These are phyloP conservation scores for Prunus kanzakura DNA, from an alignment of 306 rosid genomes.

Conservation along the genomic window DNA sequence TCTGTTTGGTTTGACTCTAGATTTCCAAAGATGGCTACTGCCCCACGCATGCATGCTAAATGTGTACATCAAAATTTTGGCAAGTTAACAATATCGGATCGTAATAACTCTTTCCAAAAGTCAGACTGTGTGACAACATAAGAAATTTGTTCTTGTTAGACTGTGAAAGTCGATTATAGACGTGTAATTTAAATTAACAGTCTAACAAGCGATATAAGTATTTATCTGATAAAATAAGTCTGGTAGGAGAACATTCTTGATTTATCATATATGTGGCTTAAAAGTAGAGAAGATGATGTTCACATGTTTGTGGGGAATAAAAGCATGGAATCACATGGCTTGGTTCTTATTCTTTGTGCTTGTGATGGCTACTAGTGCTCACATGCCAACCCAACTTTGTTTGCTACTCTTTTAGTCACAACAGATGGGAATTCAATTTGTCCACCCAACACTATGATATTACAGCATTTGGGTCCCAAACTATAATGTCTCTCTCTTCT, in stretches of 20 bases:
- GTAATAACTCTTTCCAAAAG: neutral
- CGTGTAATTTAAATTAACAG: too few relatives aligned
- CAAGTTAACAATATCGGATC: conserved; percentile 13
- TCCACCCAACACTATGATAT: conserved; percentile 27
- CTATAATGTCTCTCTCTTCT: conserved; percentile 13
- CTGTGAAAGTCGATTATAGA: too few relatives aligned
- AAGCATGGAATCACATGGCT: conserved; percentile 58
- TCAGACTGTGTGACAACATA: neutral
- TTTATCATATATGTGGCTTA: conserved; percentile 4
- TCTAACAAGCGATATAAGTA: too few relatives aligned
- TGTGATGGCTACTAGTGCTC: conserved; percentile 41
- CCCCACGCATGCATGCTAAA: conserved; percentile 16
- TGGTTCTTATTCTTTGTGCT: conserved; percentile 22
- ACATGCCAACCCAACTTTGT: conserved; percentile 51
- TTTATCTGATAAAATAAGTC: too few relatives aligned
- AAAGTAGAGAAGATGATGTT: conserved; percentile 27
- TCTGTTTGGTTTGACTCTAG: neutral
- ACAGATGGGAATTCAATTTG: conserved; percentile 29
- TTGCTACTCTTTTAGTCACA: conserved; percentile 29
- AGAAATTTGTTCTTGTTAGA: too few relatives aligned
- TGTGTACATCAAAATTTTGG: neutral
- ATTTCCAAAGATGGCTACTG: conserved; percentile 2
- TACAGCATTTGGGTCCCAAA: conserved; percentile 42
- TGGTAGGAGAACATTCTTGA: neutral
- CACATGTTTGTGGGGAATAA: conserved; percentile 69